phyloP scores from a whole-genome alignment of 306 rosid genomes.

The Pueraria montana region DNA sequence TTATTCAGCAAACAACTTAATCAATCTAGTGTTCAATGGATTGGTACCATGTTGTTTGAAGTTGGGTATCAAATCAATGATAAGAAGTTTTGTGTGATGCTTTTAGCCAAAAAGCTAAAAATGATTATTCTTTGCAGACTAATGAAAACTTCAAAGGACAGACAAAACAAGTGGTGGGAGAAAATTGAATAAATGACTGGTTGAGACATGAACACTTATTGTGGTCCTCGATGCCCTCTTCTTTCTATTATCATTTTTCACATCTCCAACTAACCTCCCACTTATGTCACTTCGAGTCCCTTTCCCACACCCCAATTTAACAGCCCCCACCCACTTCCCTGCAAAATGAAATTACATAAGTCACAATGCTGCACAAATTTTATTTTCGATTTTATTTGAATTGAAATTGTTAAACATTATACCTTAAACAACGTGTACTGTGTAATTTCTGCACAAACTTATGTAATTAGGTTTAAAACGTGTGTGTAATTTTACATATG shows the following conservation, averaged over 20 bases:
- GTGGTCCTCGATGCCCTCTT: not conserved
- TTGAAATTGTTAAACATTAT: not conserved
- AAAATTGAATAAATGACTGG: not conserved
- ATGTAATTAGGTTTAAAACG: too few relatives aligned
- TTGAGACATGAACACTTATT: not conserved
- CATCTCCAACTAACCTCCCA: slow-evolving; percentile 10
- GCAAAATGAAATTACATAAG: not conserved
- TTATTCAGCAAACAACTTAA: not conserved
- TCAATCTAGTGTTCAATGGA: not conserved
- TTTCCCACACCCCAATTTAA: not conserved
- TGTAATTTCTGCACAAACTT: too few relatives aligned
- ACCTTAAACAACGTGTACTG: too few relatives aligned
- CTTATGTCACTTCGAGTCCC: not conserved
- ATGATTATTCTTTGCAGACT: not conserved
- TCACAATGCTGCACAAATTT: not conserved
- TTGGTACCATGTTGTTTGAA: not conserved
- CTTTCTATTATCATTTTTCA: not conserved
- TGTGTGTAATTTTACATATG: too few relatives aligned
- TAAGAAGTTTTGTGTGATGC: not conserved
- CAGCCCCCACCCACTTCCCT: not conserved
- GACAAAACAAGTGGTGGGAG: slow-evolving; percentile 12
- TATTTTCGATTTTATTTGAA: too few relatives aligned
- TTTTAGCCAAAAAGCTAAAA: not conserved
- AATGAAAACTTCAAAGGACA: not conserved
- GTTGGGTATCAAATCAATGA: not conserved